These are phyloP conservation scores for Leptodontidium sp. DNA, from an alignment of 2,329 filamentous ascomycete genomes.

Conservation along the genomic window DNA sequence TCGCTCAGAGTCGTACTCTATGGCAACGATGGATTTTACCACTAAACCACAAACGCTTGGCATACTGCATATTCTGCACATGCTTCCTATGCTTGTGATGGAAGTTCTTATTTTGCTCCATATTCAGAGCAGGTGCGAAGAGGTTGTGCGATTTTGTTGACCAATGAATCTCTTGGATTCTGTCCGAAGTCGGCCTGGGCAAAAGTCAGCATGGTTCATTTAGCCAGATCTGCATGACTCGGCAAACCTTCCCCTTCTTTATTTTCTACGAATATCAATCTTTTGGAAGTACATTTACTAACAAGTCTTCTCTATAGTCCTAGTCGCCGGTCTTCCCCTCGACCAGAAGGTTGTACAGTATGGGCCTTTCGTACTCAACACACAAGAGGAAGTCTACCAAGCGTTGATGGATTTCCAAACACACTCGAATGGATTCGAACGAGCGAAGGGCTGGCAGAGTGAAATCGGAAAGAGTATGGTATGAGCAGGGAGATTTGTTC, in stretches of 20 bases:
- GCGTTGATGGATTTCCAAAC: constrained; percentile 80
- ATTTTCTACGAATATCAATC: background rate
- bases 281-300: constrained; percentile 11
- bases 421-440: constrained; percentile 80
- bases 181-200: background rate
- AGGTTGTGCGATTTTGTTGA: background rate
- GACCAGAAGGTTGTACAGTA: constrained; percentile 86
- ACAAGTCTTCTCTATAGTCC: constrained; percentile 51
- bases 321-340: constrained; percentile 81
- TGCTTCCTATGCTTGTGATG: no score
- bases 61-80: background rate
- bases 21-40: constrained; percentile 45
- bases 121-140: background rate
- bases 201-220: background rate
- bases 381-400: constrained; percentile 76
- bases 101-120: constrained; percentile 22
- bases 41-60: constrained; percentile 43
- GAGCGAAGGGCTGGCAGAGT: constrained; percentile 80
- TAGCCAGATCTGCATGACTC: background rate
- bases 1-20: constrained; percentile 9
- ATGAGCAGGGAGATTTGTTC: constrained; percentile 18
- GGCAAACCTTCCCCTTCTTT: background rate
- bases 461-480: constrained; percentile 76
- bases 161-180: background rate
- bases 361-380: constrained; percentile 82